Evolutionary conservation across 139 green algal genomes (phyloP).

Genomic region (Auxenochlorella pyrenoidosa): DNA sequence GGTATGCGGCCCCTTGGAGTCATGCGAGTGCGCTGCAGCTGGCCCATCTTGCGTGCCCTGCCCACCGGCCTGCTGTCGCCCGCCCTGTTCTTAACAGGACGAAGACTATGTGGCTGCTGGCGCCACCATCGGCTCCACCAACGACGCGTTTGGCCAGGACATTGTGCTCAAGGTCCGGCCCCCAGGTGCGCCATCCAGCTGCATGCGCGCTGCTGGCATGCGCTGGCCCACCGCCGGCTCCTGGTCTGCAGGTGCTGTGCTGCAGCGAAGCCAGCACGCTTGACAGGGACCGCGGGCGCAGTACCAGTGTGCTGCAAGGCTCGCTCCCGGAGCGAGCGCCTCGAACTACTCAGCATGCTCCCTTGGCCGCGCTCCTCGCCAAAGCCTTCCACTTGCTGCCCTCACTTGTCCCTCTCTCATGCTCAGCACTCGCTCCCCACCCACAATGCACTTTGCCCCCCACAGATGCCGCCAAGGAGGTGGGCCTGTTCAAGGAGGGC

Average conservation of each 20-base stretch:
- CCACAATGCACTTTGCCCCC: no score
- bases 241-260: neutral
- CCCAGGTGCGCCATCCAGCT: constrained; percentile 26
- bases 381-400: no score
- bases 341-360: no score
- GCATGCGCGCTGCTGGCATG: neutral
- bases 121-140: constrained; percentile 68
- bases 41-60: neutral
- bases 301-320: no score
- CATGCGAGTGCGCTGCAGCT: no score
- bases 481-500: constrained; percentile 67
- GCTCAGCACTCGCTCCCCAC: no score
- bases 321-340: no score
- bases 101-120: constrained; percentile 73
- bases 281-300: no score
- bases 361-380: no score
- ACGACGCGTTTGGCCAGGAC: constrained; percentile 55
- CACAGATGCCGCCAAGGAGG: constrained; percentile 53
- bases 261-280: neutral
- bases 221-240: neutral
- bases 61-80: neutral
- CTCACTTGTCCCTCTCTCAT: no score
- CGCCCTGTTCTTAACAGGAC: constrained; percentile 44
- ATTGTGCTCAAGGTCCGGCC: constrained; percentile 73
- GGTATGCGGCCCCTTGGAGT: no score